phyloP scores from a whole-genome alignment of 2,329 filamentous ascomycete genomes.

The Aspergillus persii region DNA sequence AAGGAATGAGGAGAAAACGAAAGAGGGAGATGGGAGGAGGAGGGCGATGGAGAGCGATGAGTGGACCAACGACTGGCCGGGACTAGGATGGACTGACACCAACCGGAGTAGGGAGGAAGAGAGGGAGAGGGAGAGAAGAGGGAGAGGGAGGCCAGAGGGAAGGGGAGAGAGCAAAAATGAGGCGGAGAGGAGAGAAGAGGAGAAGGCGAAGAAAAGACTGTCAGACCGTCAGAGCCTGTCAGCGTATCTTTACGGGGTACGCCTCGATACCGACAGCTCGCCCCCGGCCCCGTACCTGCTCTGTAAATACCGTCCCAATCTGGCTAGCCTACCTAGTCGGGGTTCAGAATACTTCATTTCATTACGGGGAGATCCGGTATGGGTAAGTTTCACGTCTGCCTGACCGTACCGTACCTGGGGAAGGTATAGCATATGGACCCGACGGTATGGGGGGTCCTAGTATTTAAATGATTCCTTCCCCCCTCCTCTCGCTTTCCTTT shows the following conservation, averaged over 20 bases:
- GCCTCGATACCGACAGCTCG: no score
- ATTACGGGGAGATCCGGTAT: no score
- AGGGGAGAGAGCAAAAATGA: neutral
- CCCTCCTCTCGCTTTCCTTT: neutral
- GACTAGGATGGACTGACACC: constrained; percentile 6
- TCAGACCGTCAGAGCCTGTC: no score
- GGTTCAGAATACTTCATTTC: no score
- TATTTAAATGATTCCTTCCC: no score
- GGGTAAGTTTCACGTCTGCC: no score
- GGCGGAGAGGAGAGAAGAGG: neutral
- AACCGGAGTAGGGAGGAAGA: neutral
- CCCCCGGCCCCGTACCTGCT: no score
- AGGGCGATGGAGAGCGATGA: constrained; percentile 11
- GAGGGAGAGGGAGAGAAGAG: neutral
- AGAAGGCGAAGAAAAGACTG: neutral
- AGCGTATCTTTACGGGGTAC: no score
- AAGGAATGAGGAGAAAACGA: constrained; percentile 12
- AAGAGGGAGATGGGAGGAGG: constrained; percentile 21
- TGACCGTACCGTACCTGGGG: neutral
- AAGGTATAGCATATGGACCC: neutral
- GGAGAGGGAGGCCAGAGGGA: neutral
- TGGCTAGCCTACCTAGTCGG: no score
- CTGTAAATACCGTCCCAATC: no score
- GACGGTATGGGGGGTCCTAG: no score
- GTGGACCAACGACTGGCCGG: neutral